Evolutionary conservation across 192 early-diverging fungal genomes (phyloP), one percentile per base, ranked within the genome.

Genomic region (Backusella australiensis): DNA sequence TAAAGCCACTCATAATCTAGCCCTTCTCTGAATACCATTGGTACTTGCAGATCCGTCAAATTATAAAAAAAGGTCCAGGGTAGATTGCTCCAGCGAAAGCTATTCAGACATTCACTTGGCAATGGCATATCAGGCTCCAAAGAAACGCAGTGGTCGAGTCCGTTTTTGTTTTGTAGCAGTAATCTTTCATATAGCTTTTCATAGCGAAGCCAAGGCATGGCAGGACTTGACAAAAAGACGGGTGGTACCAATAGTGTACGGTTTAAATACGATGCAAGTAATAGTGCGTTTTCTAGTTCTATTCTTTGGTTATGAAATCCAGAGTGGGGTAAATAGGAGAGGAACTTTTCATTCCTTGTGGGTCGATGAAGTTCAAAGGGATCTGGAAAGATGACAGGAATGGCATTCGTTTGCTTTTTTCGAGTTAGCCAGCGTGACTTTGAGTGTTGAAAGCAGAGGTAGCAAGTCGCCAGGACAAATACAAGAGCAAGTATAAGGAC

Each of bases 51-150:
- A 15, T 68, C 42, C 17, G 77, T 81, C 81, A 90, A 80, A 52
- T 87, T 79, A 49, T 86, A 85, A 35, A 90, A 85, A 66, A 89
- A 88, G 0, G 78, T 79, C 89, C 87, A 90, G 3, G 86, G 85
- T 23, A 90, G 79, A 6, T 72, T 82, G 2, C 85, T 90, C 84
- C 88, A 87, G 4, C 81, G 68, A 65, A 81, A 85, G 65, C 85
- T 88, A 73, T 88, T 84, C 8, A 89, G 76, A 53, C 88, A 89
- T 73, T 89, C 88, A 19, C 73, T 73, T 1, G 88, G 87, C 1
- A 85, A 72, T 4, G 86, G 87, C 44, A 77, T 78, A 32, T 81
- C 80, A 15, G 56, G 75, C 3, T 73, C 73, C 14, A 89, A 69
- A 7, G 59, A 39, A 36, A 42, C 56, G 72, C 88, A 89, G 69